Base-by-base conservation (phyloP, 2,329 filamentous ascomycete species). In the Aspergillus spinulosporus region DNA sequence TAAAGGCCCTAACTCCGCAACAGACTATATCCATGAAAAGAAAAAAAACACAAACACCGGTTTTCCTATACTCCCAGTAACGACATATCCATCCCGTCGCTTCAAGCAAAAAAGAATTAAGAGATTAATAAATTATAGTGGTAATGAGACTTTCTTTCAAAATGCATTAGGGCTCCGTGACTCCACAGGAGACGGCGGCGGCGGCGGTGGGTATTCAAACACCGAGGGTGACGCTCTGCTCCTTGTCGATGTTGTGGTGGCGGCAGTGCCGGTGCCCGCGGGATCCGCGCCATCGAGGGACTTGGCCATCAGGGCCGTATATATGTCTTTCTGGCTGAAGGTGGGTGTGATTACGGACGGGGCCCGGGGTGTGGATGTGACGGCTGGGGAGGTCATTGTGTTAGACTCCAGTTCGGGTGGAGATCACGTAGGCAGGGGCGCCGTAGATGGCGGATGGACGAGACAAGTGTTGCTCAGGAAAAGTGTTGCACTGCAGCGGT, bases 281-380 rank as follows among this genome's bases (percentile, higher is more conserved):
- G 34, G 11, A 39, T 67, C 64, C 21, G 68, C 61, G 46, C 66
- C 58, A 8, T 67, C 66, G 39, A 64, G 60, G 31, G 69, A 70
- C 53, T 72, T 75, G 28, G 71, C 68, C 58, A 74, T 68, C 57
- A 76, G 69, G 26, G 73, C 73, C 52, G 68, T 71, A 57, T 69
- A 68, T 61, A 77, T 72, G 47, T 76, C 70, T 55, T 49, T 49
- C 39, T 75, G 68, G 11, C 68, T 70, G 50, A 71, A 71, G 48
- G 64, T 66, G 34, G 66, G 56, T 14, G 63, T 61, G 40, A 64
- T 53, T 44, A 59, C 40, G 42, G 65, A 59, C 14, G 63, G 61
- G 36, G 49, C 57, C 32, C 59, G 61, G 43, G 64, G 62, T 45
- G 61, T 36, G 39, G 56, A 29, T 31, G 39, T 12, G 3, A 47